Base-by-base conservation (phyloP, 805 yeast species). In the Priceomyces carsonii region DNA sequence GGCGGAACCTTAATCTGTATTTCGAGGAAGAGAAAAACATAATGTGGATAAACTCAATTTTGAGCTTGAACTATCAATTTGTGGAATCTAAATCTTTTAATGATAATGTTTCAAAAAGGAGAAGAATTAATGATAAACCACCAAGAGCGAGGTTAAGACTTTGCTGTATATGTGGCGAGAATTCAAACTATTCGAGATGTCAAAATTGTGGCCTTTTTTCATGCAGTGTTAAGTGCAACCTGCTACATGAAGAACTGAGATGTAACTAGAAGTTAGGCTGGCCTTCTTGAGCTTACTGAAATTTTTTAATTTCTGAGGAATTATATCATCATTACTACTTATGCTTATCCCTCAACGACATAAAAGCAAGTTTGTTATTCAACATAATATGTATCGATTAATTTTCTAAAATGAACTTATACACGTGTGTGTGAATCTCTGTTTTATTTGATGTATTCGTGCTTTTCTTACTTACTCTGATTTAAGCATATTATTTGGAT, bases 11-110 rank as follows among this genome's bases (percentile, higher is more conserved):
- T 45, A 66, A 63, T 38, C 62, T 59, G 59, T 68, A 68, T 42
- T 67, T 68, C 38, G 74, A 69, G 47, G 73, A 69, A 43, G 74
- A 69, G 40, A 50, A 70, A 19, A 67, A 69, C 48, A 54, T 66
- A 45, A 62, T 69, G 8, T 57, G 71, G 15, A 56, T 68, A 33
- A 69, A 69, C 45, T 50, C 71, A 19, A 67, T 69, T n/a, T 53
- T 68, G 35, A 57, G 57, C 28, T 54, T 63, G 29, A 66, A 64
- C 43, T 69, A 55, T 46, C 67, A 64, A 40, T 69, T 66, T 44
- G 56, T 68, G 10, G 72, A 67, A 34, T 66, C 58, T 38, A 62
- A 53, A 33, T 24, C 39, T 3, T 43, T 36, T 10, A 20, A 36
- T 22, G 53, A 48, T 9, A 32, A 26, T n/a, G 41, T 38, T 17